Base-by-base conservation (phyloP, 192 early-diverging fungal genomes). In the Chytriomyces hyalinus region DNA sequence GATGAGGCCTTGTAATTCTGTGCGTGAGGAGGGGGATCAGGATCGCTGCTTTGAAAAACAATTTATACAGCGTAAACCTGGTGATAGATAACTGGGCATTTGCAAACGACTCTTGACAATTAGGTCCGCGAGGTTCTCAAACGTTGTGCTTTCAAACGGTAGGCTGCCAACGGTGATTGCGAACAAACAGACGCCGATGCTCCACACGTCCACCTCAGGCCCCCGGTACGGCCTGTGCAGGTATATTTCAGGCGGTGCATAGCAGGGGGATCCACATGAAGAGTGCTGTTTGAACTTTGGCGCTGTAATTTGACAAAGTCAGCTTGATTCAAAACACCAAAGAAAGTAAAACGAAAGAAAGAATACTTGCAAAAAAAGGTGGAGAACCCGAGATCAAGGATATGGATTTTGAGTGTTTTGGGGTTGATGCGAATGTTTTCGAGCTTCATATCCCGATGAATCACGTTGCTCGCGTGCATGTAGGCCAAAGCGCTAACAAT, bases 361-460 rank as follows among this genome's bases (percentile, higher is more conserved):
- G 63, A 0, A 28, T 11, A 65, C 69, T 49, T n/a, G 61, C 49
- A 67, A 65, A 64, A 66, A 57, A 82, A 82, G 22, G 84, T 76
- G 15, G 79, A 70, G 77, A 84, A 84, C 6, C 84, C 84, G 76
- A 82, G 82, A 49, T 84, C 84, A 0, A 82, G 61, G 26, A 84
- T 15, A 44, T 80, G 75, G 6, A 82, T 72, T 15, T 72, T 50
- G 44, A 36, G 48, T 11, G 53, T 65, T 6, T 20, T 36, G 3
- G 67, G 61, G 68, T 77, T 50, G 53, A 82, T 76, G 17, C 78
- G 64, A 6, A 84, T 78, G 59, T 84, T 84, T 77, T 84, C 84
- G 9, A 84, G 79, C 75, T 84, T 84, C 24, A 84, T 69, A 72
- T 84, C 84, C 4, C 84, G 65, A 68, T 84, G 84, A 47, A 82